Percentiles rank a stretch among this genome's conserved stretches.
These are phyloP conservation scores for Trichoderma gamsii DNA, from an alignment of 495 filamentous ascomycete species.

Conservation along the genomic window DNA sequence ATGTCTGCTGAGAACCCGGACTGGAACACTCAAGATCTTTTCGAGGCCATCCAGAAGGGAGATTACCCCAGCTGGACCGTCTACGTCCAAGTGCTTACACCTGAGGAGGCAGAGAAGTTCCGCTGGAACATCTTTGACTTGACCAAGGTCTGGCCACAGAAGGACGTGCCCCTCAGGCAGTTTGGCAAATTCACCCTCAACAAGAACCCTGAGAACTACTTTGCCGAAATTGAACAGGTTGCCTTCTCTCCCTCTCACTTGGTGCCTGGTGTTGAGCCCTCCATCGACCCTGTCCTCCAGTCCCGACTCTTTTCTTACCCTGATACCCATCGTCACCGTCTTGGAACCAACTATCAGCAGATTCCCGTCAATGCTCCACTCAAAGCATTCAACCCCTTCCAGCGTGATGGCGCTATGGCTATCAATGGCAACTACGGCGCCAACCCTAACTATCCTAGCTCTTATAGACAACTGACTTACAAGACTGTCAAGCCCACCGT, in stretches of 20 bases:
- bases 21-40: conserved; percentile 65
- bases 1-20: conserved; percentile 63
- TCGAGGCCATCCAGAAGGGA: conserved; percentile 58
- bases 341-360: conserved; percentile 61
- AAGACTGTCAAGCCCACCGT: conserved; percentile 15
- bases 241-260: conserved; percentile 73
- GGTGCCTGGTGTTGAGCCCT: conserved; percentile 62
- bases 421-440: conserved; percentile 38
- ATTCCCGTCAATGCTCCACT: conserved; percentile 38
- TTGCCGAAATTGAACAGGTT: conserved; percentile 74
- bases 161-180: conserved; percentile 59
- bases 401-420: conserved; percentile 36
- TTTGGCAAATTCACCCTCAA: conserved; percentile 67
- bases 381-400: conserved; percentile 35
- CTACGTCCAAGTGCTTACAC: conserved; percentile 64
- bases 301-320: conserved; percentile 65
- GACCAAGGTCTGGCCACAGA: conserved; percentile 75
- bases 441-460: conserved; percentile 38
- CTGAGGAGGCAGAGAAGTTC: conserved; percentile 65
- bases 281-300: conserved; percentile 57
- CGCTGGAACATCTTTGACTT: conserved; percentile 72
- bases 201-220: conserved; percentile 64
- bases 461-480: conserved; percentile 23
- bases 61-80: conserved; percentile 65
- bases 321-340: conserved; percentile 60